A percentile compares a stretch with the other conserved stretches of the same genome.
Conservation (phyloP, 352 stramenopile species). For the Pythium diclinum region DNA sequence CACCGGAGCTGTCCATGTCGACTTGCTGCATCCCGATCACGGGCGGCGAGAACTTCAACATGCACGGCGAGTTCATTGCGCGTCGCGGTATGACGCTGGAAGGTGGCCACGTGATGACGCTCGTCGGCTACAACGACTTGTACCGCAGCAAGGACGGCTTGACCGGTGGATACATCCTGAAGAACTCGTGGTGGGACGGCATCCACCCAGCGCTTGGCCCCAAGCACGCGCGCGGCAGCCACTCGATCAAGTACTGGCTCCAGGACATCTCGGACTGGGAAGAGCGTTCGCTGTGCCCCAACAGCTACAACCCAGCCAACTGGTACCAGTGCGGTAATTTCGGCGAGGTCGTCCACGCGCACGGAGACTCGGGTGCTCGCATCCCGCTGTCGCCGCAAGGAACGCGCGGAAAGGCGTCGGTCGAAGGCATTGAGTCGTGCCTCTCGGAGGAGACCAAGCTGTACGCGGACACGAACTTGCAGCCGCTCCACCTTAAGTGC, state of each 20-base stretch:
- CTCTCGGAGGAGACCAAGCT: conserved; percentile 49
- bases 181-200: conserved; percentile 76
- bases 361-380: conserved; percentile 32
- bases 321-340: conserved; percentile 72
- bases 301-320: conserved; percentile 68
- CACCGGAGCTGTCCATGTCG: conserved; percentile 42
- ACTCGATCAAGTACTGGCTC: conserved; percentile 71
- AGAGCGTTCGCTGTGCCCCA: conserved; percentile 63
- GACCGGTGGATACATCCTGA: conserved; percentile 67
- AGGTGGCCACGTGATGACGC: conserved; percentile 64
- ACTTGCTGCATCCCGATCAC: conserved; percentile 56
- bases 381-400: conserved; percentile 34
- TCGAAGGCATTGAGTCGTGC: conserved; percentile 47
- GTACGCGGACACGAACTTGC: conserved; percentile 58
- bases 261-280: conserved; percentile 71
- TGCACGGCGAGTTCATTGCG: conserved; percentile 65
- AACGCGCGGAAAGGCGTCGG: conserved; percentile 26
- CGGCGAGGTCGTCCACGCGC: conserved; percentile 42
- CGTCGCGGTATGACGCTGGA: conserved; percentile 47
- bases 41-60: conserved; percentile 51
- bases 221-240: conserved; percentile 55
- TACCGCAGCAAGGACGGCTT: conserved; percentile 58
- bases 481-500: conserved; percentile 60
- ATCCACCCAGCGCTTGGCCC: conserved; percentile 57
- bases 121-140: conserved; percentile 69